Conservation (phyloP, 495 filamentous ascomycete species). For the Tuber melanosporum region DNA sequence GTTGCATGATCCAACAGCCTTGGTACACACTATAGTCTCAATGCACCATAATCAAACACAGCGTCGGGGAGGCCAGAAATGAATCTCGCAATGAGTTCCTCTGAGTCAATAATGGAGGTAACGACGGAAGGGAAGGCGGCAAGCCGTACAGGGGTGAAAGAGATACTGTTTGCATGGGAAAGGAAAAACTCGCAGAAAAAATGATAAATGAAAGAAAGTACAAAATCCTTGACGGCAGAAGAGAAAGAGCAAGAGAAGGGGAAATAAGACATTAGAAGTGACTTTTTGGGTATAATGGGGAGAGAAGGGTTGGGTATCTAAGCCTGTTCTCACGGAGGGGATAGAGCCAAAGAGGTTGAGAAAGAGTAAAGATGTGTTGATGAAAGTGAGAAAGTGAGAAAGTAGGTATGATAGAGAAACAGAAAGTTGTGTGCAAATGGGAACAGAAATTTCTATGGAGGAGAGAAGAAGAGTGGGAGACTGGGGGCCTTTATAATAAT, state of each 20-base stretch:
- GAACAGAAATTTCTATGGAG: not conserved
- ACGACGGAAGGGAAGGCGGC: not conserved
- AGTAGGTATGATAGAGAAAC: not conserved
- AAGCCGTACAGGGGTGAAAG: not conserved
- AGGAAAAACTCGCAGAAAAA: not conserved
- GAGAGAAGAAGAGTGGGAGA: not conserved
- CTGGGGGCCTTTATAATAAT: not conserved
- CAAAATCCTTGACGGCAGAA: not conserved
- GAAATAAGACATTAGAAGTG: not conserved
- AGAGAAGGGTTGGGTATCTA: not conserved
- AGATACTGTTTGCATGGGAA: not conserved
- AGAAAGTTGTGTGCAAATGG: not conserved
- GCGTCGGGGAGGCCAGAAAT: not conserved
- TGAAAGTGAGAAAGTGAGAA: not conserved
- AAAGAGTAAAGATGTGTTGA: not conserved
- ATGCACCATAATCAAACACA: not conserved
- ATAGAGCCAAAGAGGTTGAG: not conserved
- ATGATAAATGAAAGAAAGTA: not conserved
- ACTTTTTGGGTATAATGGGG: not conserved
- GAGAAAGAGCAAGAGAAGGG: not conserved
- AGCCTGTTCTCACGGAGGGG: not conserved
- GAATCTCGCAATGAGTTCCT: not conserved
- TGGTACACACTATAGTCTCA: too few relatives aligned
- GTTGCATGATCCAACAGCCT: too few relatives aligned
- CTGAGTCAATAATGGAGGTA: not conserved